A percentile compares a stretch with the other conserved stretches of the same genome.
Conservation (phyloP, 345 rosid genomes). For the Eucalyptus marginata region DNA sequence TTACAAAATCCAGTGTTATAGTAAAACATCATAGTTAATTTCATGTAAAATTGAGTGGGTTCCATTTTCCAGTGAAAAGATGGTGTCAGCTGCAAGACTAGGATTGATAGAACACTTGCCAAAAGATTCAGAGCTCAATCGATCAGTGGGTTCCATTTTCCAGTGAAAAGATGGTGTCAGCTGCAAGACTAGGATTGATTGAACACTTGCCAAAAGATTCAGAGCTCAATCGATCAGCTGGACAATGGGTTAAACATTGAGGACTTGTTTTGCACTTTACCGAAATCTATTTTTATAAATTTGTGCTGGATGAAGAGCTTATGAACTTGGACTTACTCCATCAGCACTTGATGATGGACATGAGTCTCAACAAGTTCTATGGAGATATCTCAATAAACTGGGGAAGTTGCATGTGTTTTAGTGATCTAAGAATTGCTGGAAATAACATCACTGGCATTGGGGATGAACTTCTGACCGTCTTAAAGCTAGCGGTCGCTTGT, state of each 20-base stretch:
- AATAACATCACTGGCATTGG: neutral
- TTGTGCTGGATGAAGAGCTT: neutral
- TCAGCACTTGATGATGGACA: neutral
- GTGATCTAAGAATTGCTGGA: neutral
- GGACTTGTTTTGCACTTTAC: neutral
- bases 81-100: neutral
- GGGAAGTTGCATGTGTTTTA: neutral
- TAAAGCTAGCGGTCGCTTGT: neutral
- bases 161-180: neutral
- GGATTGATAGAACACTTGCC: neutral
- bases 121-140: neutral
- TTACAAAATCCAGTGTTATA: neutral
- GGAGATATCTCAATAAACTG: conserved; percentile 6
- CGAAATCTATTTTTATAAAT: neutral
- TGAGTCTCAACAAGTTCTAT: neutral
- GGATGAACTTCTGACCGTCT: too few relatives aligned
- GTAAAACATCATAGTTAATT: neutral
- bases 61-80: neutral
- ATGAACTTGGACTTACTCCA: neutral
- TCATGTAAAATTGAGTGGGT: neutral
- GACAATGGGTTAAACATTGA: neutral
- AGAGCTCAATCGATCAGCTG: neutral
- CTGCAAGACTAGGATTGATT: neutral
- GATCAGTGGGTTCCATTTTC: neutral
- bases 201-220: neutral